A percentile compares a stretch with the other conserved stretches of the same genome.
phyloP scores from a whole-genome alignment of 2,329 filamentous ascomycete genomes.

The Dothistroma pini region DNA sequence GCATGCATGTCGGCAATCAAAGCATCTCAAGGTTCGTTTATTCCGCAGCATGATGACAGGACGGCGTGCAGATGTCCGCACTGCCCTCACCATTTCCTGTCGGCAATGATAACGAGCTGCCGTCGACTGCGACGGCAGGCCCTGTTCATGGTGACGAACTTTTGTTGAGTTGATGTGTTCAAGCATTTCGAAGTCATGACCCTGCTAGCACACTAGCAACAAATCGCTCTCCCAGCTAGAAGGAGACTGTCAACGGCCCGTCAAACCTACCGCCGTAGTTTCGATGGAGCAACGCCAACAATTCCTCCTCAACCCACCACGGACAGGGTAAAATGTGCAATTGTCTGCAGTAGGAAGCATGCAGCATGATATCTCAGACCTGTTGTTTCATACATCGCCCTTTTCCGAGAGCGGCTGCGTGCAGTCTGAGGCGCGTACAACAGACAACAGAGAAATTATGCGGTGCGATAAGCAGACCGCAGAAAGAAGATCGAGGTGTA shows the following conservation, averaged over 20 bases:
- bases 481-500: conserved; percentile 3
- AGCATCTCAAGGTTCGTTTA: not conserved
- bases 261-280: conserved; percentile 19
- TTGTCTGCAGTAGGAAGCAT: conserved; percentile 4
- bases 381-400: conserved; percentile 4
- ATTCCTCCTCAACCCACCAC: conserved; percentile 7
- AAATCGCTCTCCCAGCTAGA: conserved; percentile 20
- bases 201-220: conserved; percentile 9
- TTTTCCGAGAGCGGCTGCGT: not conserved
- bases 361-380: conserved; percentile 1
- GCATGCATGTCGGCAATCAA: conserved; percentile 11
- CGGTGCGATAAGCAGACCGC: conserved; percentile 1
- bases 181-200: conserved; percentile 5
- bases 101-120: not conserved
- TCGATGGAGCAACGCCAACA: conserved; percentile 13
- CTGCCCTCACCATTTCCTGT: not conserved
- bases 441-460: not conserved
- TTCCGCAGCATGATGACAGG: conserved; percentile 8
- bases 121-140: not conserved
- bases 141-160: not conserved
- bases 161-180: conserved; percentile 11
- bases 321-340: conserved; percentile 2
- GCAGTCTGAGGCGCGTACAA: not conserved
- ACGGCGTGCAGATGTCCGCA: conserved; percentile 7
- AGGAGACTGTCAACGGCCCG: conserved; percentile 21